Base-by-base conservation (phyloP, 495 filamentous ascomycete species). In the Terfezia claveryi region DNA sequence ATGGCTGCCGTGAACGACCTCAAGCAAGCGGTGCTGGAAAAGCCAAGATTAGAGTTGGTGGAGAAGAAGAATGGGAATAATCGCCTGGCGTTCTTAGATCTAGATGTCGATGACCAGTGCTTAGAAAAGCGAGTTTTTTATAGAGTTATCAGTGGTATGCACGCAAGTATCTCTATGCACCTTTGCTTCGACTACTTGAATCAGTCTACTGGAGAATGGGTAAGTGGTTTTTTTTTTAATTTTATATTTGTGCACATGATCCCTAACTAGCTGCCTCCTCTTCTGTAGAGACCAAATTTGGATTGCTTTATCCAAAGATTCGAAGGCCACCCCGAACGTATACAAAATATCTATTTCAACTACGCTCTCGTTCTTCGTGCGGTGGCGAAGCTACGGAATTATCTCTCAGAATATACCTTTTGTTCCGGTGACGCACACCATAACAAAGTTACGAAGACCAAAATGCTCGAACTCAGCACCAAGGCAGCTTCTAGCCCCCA, bases 331-430 rank as follows among this genome's bases (percentile, higher is more conserved):
- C 87, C 89, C 0, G 91, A 98, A 58, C 83, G 87, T 53, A 81
- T 95, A 64, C 89, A 89, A 54, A 98, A 98, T 67, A 77, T 96
- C 56, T 98, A 96, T 71, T 98, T 98, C 73, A 94, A 98, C 74
- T 98, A 94, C 66, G 91, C 91, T 0, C 75, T 98, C 36, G 74
- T 98, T 20, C 79, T 87, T 8, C 86, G 91, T 58, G 91, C 91
- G 17, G 74, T 94, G 54, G 80, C 81, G 20, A 98, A 98, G 68
- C 77, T 96, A n/a, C 83, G 80, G 23, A 83, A 83, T 27, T 82
- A 91, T 61, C 72, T 96, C 17, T 69, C 82, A 50, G 66, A 73
- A 59, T 98, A 96, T 71, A 93, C 83, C 2, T 98, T 91, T 68
- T 98, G 91, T 67, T 81, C 80, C 49, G 87, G 87, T 57, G 91